phyloP scores from a whole-genome alignment of 495 filamentous ascomycete species.

The Echria macrotheca region DNA sequence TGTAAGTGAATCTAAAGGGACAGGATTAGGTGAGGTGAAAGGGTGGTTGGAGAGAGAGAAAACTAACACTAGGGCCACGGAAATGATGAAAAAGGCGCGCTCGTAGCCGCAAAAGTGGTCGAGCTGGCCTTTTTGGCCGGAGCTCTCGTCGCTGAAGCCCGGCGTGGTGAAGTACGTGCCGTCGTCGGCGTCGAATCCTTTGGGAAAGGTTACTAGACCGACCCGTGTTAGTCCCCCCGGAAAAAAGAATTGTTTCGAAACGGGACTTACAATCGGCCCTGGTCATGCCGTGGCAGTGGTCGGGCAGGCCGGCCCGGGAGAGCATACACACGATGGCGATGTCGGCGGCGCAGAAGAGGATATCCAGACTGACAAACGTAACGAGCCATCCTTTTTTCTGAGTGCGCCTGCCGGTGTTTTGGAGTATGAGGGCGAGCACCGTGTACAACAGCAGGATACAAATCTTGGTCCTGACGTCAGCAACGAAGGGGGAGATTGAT shows the following conservation, averaged over 20 bases:
- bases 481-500: background rate
- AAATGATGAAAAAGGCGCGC: conserved; percentile 29
- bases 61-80: conserved; percentile 30
- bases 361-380: conserved; percentile 25
- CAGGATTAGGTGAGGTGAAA: too few relatives aligned
- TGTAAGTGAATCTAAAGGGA: conserved; percentile 34
- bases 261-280: background rate
- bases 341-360: conserved; percentile 22
- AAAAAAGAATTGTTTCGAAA: too few relatives aligned
- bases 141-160: conserved; percentile 25
- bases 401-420: conserved; percentile 24
- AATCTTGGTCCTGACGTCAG: conserved; percentile 22
- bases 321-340: conserved; percentile 32
- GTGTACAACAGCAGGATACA: conserved; percentile 31
- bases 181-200: too few relatives aligned
- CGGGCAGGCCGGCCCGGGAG: conserved; percentile 28
- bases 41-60: too few relatives aligned
- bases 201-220: too few relatives aligned
- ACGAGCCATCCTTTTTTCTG: conserved; percentile 22
- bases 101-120: conserved; percentile 33
- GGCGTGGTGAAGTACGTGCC: conserved; percentile 15
- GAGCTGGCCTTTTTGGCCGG: conserved; percentile 20
- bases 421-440: conserved; percentile 26
- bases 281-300: conserved; percentile 30
- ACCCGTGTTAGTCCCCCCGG: too few relatives aligned